These are phyloP conservation scores for Pythium volutum DNA, from an alignment of 352 stramenopile genomes.

Conservation along the genomic window DNA sequence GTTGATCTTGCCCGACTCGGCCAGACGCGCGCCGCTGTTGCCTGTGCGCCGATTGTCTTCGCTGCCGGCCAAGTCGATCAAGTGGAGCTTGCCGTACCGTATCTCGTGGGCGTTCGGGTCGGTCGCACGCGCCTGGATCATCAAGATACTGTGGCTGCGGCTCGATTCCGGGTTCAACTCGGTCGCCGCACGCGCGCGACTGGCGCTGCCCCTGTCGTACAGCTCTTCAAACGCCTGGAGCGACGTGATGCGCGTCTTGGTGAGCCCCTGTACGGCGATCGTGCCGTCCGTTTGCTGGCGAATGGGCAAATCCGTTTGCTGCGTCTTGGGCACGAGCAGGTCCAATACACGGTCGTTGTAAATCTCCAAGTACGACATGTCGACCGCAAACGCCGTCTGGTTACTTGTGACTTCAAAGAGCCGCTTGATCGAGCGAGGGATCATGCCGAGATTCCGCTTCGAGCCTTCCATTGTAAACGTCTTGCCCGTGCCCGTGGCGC, in stretches of 20 bases:
- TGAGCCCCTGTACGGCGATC: slow-evolving; percentile 36
- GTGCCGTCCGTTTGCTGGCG: slow-evolving; percentile 36
- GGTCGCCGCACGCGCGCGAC: slow-evolving; percentile 35
- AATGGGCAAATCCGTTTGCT: slow-evolving; percentile 32
- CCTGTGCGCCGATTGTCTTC: slow-evolving; percentile 35
- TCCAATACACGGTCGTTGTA: slow-evolving; percentile 89
- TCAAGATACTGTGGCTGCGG: slow-evolving; percentile 82
- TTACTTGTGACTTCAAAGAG: slow-evolving; percentile 40
- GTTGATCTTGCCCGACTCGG: slow-evolving; percentile 62
- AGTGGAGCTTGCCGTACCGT: slow-evolving; percentile 32
- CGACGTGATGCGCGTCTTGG: slow-evolving; percentile 26
- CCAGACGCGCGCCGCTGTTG: slow-evolving; percentile 31
- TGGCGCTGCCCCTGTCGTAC: slow-evolving; percentile 25
- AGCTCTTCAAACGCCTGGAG: slow-evolving; percentile 35
- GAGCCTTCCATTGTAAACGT: slow-evolving; percentile 68
- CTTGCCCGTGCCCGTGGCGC: slow-evolving; percentile 56
- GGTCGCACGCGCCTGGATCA: slow-evolving; percentile 35
- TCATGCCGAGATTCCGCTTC: slow-evolving; percentile 47
- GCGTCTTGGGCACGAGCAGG: slow-evolving; percentile 41
- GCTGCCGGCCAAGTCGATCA: slow-evolving; percentile 44
- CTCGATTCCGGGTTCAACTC: slow-evolving; percentile 68
- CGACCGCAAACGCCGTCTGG: slow-evolving; percentile 27
- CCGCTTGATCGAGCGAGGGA: slow-evolving; percentile 37
- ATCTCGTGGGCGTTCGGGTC: slow-evolving; percentile 16
- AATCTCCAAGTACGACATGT: slow-evolving; percentile 79